A percentile compares a stretch with the other conserved stretches of the same genome.
phyloP scores from a whole-genome alignment of 495 filamentous ascomycete genomes.

The Friedmanniomyces simplex region DNA sequence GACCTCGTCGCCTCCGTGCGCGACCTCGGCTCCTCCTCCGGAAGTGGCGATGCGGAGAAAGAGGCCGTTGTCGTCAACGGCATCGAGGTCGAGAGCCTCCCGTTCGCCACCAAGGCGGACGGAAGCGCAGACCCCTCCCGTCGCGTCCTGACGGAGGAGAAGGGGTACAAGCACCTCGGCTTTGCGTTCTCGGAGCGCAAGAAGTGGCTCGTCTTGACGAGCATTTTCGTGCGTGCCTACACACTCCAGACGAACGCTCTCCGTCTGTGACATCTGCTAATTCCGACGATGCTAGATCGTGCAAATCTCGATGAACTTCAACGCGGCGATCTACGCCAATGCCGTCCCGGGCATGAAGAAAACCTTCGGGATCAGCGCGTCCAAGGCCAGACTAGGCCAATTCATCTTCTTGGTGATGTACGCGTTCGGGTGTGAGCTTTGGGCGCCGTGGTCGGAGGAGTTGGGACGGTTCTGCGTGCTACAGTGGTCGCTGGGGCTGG shows the following conservation, averaged over 20 bases:
- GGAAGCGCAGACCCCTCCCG: slow-evolving; percentile 29
- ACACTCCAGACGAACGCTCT: too few species aligned
- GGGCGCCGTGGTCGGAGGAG: slow-evolving; percentile 76
- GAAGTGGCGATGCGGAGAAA: neutral
- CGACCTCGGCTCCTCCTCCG: too few species aligned
- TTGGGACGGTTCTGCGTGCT: slow-evolving; percentile 60
- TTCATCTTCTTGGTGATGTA: slow-evolving; percentile 63
- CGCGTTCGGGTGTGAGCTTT: slow-evolving; percentile 72
- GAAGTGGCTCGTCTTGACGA: slow-evolving; percentile 63
- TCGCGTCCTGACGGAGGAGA: slow-evolving; percentile 49
- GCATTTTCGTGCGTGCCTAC: slow-evolving; percentile 46
- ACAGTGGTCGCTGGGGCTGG: slow-evolving; percentile 55
- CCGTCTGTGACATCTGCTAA: too few species aligned
- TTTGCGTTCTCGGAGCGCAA: slow-evolving; percentile 53
- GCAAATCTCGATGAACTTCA: slow-evolving; percentile 79
- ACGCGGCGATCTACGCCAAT: slow-evolving; percentile 61
- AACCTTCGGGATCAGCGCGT: slow-evolving; percentile 50
- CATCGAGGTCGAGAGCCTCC: neutral
- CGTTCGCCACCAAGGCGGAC: neutral
- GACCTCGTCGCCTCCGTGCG: too few species aligned
- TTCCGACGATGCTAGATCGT: slow-evolving; percentile 33
- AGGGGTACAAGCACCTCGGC: slow-evolving; percentile 52
- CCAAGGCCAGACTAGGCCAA: slow-evolving; percentile 53
- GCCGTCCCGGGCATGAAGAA: slow-evolving; percentile 48
- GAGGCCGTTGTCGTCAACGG: neutral